phyloP scores from a whole-genome alignment of 371 early-diverging fungal species.

The Saksenaea vasiformis region DNA sequence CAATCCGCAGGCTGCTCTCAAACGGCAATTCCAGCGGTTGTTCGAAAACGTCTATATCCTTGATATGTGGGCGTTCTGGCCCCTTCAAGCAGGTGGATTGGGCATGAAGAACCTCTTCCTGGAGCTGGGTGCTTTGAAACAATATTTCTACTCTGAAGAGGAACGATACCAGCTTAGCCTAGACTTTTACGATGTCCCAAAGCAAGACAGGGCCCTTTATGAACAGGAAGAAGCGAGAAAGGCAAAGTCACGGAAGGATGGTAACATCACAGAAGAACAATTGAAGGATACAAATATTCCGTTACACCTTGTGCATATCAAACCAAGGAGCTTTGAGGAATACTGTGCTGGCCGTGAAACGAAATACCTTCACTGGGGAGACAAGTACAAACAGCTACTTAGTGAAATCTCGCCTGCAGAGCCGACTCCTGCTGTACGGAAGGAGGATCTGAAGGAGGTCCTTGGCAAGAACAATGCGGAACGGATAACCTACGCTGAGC shows the following conservation, averaged over 20 bases:
- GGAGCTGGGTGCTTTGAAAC: constrained; percentile 6
- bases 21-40: not conserved
- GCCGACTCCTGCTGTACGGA: not conserved
- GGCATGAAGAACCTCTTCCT: constrained; percentile 13
- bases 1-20: constrained; percentile 7
- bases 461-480: not conserved
- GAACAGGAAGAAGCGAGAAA: not conserved
- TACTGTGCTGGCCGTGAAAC: constrained; percentile 11
- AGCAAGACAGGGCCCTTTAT: not conserved
- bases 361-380: not conserved
- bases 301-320: not conserved
- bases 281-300: not conserved
- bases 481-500: not conserved
- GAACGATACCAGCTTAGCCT: not conserved
- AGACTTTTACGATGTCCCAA: not conserved
- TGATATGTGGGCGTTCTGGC: constrained; percentile 25
- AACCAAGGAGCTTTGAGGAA: not conserved
- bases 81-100: constrained; percentile 17
- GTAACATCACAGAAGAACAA: constrained; percentile 1
- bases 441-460: not conserved
- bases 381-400: not conserved
- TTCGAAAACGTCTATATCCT: not conserved
- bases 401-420: not conserved
- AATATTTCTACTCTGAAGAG: not conserved
- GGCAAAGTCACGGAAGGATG: constrained; percentile 1